These are phyloP conservation scores for Stachybotrys elegans DNA, from an alignment of 2,329 filamentous ascomycete genomes.

Conservation along the genomic window DNA sequence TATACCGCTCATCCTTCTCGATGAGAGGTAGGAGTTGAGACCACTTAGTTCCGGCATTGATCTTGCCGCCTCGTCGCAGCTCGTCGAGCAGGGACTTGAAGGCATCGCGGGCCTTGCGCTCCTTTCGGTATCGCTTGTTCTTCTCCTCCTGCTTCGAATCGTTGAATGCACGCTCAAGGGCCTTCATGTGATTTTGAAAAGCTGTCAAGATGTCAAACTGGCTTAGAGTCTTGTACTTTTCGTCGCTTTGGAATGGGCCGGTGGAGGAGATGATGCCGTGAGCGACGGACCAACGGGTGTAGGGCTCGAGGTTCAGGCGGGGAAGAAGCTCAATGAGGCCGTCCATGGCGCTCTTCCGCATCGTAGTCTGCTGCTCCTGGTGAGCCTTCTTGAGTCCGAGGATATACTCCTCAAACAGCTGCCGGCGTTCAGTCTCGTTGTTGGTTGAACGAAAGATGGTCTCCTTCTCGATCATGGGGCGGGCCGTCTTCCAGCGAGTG, in stretches of 20 bases:
- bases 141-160: constrained; percentile 86
- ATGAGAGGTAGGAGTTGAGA: constrained; percentile 71
- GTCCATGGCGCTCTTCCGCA: constrained; percentile 77
- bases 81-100: constrained; percentile 73
- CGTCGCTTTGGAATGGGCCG: constrained; percentile 71
- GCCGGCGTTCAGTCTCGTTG: constrained; percentile 79
- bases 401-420: constrained; percentile 92
- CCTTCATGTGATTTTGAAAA: constrained; percentile 94
- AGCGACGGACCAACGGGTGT: constrained; percentile 91
- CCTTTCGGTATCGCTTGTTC: constrained; percentile 70
- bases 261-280: constrained; percentile 76
- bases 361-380: constrained; percentile 65
- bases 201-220: constrained; percentile 87
- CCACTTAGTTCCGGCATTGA: constrained; percentile 91
- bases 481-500: constrained; percentile 93
- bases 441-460: constrained; percentile 91
- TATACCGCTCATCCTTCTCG: constrained; percentile 76
- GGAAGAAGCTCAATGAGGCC: constrained; percentile 75
- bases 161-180: constrained; percentile 85
- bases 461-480: constrained; percentile 90
- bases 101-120: constrained; percentile 80
- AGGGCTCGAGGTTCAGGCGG: constrained; percentile 79
- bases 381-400: constrained; percentile 76
- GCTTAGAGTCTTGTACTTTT: constrained; percentile 79
- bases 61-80: constrained; percentile 68